Conservation (phyloP, 768 basidiomycete species). For the Phaeolepiota aurea region DNA sequence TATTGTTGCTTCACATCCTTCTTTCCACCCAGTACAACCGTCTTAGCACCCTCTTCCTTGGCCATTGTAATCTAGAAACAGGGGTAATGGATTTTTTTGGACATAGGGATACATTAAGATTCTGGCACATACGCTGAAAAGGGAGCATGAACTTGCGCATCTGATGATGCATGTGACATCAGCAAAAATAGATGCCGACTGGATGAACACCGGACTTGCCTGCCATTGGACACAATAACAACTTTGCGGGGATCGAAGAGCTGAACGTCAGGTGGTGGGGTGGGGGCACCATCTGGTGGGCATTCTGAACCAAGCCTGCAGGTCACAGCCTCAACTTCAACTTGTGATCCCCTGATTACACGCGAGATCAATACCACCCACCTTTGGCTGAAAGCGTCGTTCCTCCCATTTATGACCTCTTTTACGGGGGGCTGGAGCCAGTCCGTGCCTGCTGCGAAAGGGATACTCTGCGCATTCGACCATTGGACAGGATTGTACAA, state of each 20-base stretch:
- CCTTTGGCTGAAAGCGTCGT: conserved; percentile 46
- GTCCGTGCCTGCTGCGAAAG: conserved; percentile 30
- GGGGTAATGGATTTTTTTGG: not conserved
- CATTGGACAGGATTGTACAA: conserved; percentile 44
- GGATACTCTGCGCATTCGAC: conserved; percentile 33
- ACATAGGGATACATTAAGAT: no score
- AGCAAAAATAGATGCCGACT: conserved; percentile 5
- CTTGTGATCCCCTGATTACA: not conserved
- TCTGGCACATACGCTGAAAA: conserved; percentile 37
- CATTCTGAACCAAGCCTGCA: conserved; percentile 39
- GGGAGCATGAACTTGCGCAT: conserved; percentile 41
- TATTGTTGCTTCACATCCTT: conserved; percentile 43
- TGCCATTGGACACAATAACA: conserved; percentile 49
- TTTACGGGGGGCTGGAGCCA: conserved; percentile 41
- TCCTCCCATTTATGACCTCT: conserved; percentile 36
- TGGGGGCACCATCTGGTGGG: conserved; percentile 13
- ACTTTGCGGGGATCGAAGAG: conserved; percentile 46
- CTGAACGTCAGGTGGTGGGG: conserved; percentile 29
- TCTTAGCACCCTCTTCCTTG: conserved; percentile 47
- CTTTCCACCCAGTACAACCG: conserved; percentile 49
- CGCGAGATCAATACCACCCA: conserved; percentile 9
- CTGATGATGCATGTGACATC: conserved; percentile 14
- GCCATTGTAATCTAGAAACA: conserved; percentile 44
- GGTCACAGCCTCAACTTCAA: not conserved
- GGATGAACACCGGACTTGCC: conserved; percentile 15